phyloP scores from a whole-genome alignment of 2,329 filamentous ascomycete genomes.

The Didymella glomerata region DNA sequence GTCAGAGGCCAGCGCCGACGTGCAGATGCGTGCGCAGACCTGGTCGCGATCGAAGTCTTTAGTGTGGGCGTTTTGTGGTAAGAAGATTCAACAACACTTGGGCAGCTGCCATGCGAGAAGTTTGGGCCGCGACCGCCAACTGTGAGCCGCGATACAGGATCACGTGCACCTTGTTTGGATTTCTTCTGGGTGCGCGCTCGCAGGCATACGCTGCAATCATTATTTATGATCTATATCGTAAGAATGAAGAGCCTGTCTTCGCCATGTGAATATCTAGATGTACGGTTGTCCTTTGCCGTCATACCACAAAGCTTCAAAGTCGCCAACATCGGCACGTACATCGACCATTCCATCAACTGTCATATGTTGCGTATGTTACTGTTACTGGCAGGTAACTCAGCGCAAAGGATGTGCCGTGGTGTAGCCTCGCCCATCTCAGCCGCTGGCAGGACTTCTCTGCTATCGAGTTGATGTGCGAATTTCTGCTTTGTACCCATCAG shows the following conservation, averaged over 20 bases:
- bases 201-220: neutral
- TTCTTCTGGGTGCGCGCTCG: neutral
- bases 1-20: neutral
- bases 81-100: neutral
- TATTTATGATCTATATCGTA: neutral
- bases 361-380: constrained; percentile 18
- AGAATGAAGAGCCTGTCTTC: neutral
- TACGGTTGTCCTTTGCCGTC: neutral
- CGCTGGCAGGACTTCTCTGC: constrained; percentile 22
- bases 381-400: constrained; percentile 15
- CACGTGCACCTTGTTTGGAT: neutral
- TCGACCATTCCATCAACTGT: neutral
- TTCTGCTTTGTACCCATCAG: constrained; percentile 15
- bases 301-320: neutral
- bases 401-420: constrained; percentile 22
- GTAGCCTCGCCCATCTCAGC: constrained; percentile 27
- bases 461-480: constrained; percentile 30
- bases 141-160: neutral
- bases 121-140: neutral
- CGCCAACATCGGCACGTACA: neutral
- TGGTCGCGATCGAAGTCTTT: neutral
- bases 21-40: neutral
- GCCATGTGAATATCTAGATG: neutral
- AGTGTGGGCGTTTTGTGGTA: neutral
- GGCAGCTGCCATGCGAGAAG: neutral